Base-by-base conservation (phyloP, 1,139 yeast species). In the Hansenula lynferdii region DNA sequence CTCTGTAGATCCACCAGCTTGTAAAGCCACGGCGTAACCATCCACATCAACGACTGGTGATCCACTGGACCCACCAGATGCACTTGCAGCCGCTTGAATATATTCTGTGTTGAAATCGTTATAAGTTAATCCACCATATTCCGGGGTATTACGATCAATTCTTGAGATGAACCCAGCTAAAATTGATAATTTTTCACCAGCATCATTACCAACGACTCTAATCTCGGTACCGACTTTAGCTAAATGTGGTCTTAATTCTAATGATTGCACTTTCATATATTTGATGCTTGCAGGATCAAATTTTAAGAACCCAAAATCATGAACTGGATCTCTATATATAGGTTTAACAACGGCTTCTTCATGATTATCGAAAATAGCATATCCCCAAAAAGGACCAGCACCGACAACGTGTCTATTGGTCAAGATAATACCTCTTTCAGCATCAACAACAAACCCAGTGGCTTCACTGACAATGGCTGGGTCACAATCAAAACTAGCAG, bases 361-460 rank as follows among this genome's bases (percentile, higher is more conserved):
- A 59, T 90, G 97, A 58, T 90, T 90, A 57, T 90, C 96, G 56
- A 89, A 89, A 2, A 90, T 90, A 0, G 87, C 95, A 54, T 83
- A 86, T 1, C 97, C 96, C 34, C 80, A 75, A 57, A 90, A 87
- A 2, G 96, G 96, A 9, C 97, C 96, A 0, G 96, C 89, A 1
- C 96, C 96, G 31, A 89, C 96, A 34, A 89, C 97, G 57, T 89
- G 97, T 58, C 96, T 75, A 63, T 90, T 90, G 12, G 97, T 90
- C 57, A 90, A 70, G 43, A 90, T 87, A 45, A 87, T 73, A 9
- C 97, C 97, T 31, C 77, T 62, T 40, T 72, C 68, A 4, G 90
- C 72, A 59, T 90, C 97, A 11, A 90, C 97, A n/a, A 90, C 87
- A 59, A 90, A 89, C 7, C 97, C 97, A 1, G 96, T 86, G 15